Conservation (phyloP, 305 asterid species). For the Petunia hybrid region DNA sequence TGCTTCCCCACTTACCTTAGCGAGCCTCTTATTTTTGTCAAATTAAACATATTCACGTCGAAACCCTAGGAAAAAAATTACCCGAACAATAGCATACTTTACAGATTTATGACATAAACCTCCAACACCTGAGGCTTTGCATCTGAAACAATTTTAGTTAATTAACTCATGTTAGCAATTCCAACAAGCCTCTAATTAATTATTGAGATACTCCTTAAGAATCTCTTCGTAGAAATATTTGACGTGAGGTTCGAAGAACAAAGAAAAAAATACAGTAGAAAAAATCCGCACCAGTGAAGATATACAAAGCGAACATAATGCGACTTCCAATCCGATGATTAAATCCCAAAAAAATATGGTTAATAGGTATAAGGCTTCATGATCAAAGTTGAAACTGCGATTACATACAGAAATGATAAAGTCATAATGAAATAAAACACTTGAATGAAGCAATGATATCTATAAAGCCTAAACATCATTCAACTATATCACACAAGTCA, state of each 20-base stretch:
- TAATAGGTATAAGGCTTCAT: constrained; percentile 1
- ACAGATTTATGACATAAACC: background rate
- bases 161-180: too few species aligned
- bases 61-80: background rate
- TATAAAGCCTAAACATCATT: constrained; percentile 14
- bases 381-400: constrained; percentile 20
- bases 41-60: background rate
- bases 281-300: too few species aligned
- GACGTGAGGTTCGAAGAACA: background rate
- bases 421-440: background rate
- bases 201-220: background rate
- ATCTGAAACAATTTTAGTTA: too few species aligned
- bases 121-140: background rate
- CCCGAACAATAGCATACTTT: background rate
- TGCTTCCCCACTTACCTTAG: too few species aligned
- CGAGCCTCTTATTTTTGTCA: too few species aligned
- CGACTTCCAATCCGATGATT: too few species aligned
- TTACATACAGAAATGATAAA: constrained; percentile 27
- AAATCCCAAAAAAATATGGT: background rate
- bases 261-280: too few species aligned
- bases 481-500: constrained; percentile 27
- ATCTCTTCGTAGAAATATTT: background rate
- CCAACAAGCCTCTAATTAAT: too few species aligned
- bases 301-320: too few species aligned
- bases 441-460: background rate